Base-by-base conservation (phyloP, 352 stramenopile species). In the Peronospora belbahrii region DNA sequence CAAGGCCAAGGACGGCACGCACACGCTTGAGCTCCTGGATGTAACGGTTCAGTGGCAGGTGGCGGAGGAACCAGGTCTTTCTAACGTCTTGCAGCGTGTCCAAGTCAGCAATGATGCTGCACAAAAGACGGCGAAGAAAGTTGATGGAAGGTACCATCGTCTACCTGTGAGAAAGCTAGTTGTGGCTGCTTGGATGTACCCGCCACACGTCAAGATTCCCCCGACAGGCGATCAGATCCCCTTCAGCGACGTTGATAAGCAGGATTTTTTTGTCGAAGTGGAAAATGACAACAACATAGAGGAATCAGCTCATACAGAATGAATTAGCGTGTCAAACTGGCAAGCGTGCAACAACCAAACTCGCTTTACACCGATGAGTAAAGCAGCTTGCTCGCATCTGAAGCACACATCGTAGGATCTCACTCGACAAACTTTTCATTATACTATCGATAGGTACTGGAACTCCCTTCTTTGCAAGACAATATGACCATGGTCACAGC, bases 111-210 rank as follows among this genome's bases (percentile, higher is more conserved):
- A 43, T 13, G 24, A 8, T 10, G 28, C 20, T 22, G 28, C 19
- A n/a, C 32, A 23, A 27, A 30, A 20, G 22, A 24, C 24, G n/a
- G 19, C 28, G 6, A 42, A 22, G 17, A 20, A 33, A 45, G 10
- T 34, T 53, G 19, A 63, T 0, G 58, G 44, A 17, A 44, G 27
- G 55, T 81, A 80, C 42, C 66, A 66, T 0, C 67, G 70, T 2
- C 45, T 86, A 34, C 74, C 74, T 0, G 48, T 83, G 42, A 65
- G 75, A 17, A 83, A 68, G 27, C 40, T 79, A 24, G 70, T 69
- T 3, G 56, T 89, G n/a, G 56, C 55, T 9, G 66, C 74, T 37
- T 89, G 78, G 78, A 62, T 89, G 37, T 89, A 89, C 42, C 78
- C 78, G 11, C 70, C 66, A 10, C 63, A 85, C 22, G 74, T 85